phyloP scores from a whole-genome alignment of 371 early-diverging fungal species.

The Smittium culicis region DNA sequence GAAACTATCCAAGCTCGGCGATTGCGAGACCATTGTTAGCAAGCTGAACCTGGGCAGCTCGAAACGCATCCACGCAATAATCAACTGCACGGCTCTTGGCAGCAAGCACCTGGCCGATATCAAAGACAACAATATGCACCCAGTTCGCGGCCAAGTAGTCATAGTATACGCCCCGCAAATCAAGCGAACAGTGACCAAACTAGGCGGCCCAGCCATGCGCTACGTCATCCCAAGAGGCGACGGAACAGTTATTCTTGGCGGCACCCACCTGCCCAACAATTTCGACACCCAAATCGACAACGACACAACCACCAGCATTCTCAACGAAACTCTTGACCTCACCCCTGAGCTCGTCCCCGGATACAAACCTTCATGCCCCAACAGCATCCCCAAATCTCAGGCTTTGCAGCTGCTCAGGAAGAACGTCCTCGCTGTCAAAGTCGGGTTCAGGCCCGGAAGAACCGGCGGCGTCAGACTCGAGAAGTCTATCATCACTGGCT shows the following conservation, averaged over 20 bases:
- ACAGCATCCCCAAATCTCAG: not conserved
- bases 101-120: conserved; percentile 35
- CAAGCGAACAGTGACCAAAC: conserved; percentile 27
- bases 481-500: conserved; percentile 12
- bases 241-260: conserved; percentile 44
- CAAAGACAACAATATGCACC: conserved; percentile 35
- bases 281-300: conserved; percentile 21
- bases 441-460: conserved; percentile 41
- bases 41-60: not conserved
- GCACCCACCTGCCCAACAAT: conserved; percentile 35
- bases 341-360: conserved; percentile 34
- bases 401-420: conserved; percentile 5
- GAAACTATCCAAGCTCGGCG: not conserved
- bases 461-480: conserved; percentile 39
- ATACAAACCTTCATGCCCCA: conserved; percentile 2
- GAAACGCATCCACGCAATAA: conserved; percentile 16
- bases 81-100: conserved; percentile 46
- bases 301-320: conserved; percentile 28
- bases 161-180: conserved; percentile 36
- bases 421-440: conserved; percentile 30
- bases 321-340: conserved; percentile 31
- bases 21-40: not conserved
- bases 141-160: conserved; percentile 43
- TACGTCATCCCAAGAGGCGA: conserved; percentile 47
- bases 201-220: conserved; percentile 23